Percentiles rank a stretch among this genome's conserved stretches.
Evolutionary conservation across 2,329 filamentous ascomycete species (phyloP).

Genomic region (Cryoendolithus antarcticus): DNA sequence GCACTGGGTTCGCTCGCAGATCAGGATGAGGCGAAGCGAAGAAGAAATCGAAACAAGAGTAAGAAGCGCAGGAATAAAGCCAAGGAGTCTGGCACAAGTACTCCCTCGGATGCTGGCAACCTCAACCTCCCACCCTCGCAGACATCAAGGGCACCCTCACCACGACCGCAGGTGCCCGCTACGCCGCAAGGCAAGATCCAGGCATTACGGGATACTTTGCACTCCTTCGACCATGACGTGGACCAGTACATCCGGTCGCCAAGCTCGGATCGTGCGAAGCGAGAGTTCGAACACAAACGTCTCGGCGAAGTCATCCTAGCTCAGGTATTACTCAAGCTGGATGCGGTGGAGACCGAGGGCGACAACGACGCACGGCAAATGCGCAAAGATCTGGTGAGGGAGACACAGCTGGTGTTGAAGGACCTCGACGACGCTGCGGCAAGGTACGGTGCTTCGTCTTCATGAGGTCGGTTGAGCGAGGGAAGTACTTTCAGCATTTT

Average conservation of each 20-base stretch:
- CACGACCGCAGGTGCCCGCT: conserved; percentile 24
- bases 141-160: conserved; percentile 26
- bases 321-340: conserved; percentile 64
- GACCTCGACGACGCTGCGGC: conserved; percentile 41
- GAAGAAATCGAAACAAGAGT: conserved; percentile 26
- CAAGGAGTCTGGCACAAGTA: conserved; percentile 25
- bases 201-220: conserved; percentile 53
- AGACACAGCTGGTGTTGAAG: conserved; percentile 56
- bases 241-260: conserved; percentile 49
- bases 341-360: conserved; percentile 62
- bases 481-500: too few species aligned
- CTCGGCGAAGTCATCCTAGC: conserved; percentile 65
- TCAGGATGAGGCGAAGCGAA: conserved; percentile 27
- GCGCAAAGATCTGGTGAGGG: conserved; percentile 60
- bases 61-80: conserved; percentile 32
- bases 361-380: conserved; percentile 50
- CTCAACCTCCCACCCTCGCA: conserved; percentile 23
- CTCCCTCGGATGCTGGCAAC: conserved; percentile 22
- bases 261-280: conserved; percentile 54
- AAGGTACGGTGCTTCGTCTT: conserved; percentile 2
- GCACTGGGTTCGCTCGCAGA: conserved; percentile 13
- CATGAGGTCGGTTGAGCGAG: too few species aligned
- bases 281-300: conserved; percentile 61
- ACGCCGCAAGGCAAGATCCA: conserved; percentile 52
- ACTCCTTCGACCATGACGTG: conserved; percentile 52